phyloP scores from a whole-genome alignment of 2,329 filamentous ascomycete species.

The Hymenoscyphus repandus region DNA sequence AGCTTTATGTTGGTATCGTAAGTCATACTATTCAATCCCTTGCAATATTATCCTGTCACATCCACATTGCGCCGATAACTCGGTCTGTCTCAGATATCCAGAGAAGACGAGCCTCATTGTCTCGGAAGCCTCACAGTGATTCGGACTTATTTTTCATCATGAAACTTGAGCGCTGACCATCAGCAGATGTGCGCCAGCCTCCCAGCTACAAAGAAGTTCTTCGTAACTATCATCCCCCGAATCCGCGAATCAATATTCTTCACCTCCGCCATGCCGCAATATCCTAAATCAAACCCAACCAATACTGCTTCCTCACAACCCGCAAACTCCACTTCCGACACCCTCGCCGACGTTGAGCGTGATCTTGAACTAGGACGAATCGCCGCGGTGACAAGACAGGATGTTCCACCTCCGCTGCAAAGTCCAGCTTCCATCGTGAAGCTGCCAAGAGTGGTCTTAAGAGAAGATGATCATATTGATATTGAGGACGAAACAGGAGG shows the following conservation, averaged over 20 bases:
- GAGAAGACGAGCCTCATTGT: no score
- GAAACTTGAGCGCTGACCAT: no score
- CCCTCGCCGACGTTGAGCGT: not conserved
- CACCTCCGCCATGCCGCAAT: not conserved
- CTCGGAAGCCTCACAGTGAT: not conserved
- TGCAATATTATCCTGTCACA: no score
- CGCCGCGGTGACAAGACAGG: no score
- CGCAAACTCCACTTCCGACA: not conserved
- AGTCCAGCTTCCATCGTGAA: no score
- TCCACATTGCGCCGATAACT: no score
- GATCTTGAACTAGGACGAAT: not conserved
- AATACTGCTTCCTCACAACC: not conserved
- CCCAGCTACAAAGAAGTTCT: not conserved
- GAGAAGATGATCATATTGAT: no score
- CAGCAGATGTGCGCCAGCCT: not conserved
- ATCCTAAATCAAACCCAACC: no score
- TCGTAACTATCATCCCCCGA: not conserved
- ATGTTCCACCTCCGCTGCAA: no score
- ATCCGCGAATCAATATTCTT: not conserved
- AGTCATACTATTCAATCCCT: not conserved
- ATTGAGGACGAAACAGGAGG: no score
- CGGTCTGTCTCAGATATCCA: no score
- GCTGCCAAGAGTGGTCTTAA: no score
- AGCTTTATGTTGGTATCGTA: slow-evolving; percentile 37
- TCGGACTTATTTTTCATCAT: not conserved